Evolutionary conservation across 352 stramenopile genomes (phyloP).

Genomic region (Globisporangium paddicum): DNA sequence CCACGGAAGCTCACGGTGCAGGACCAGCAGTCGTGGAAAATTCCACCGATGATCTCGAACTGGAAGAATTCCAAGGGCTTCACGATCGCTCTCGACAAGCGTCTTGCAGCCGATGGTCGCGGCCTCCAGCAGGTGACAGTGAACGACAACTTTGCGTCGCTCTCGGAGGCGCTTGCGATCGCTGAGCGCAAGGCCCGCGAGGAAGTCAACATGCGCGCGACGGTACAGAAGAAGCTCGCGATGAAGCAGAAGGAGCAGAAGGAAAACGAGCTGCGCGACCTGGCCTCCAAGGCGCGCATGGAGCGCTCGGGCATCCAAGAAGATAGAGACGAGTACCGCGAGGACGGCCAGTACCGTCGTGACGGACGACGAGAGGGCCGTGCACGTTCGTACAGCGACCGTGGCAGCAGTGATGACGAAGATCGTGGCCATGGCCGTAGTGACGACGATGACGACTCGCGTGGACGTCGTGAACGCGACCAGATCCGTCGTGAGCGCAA

Average conservation of each 20-base stretch:
- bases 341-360: constrained; percentile 7
- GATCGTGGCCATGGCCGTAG: constrained; percentile 30
- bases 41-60: constrained; percentile 98
- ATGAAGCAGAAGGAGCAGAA: constrained; percentile 95
- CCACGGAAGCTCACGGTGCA: constrained; percentile 90
- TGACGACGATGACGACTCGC: constrained; percentile 59
- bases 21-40: constrained; percentile 98
- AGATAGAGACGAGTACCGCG: constrained; percentile 23
- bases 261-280: constrained; percentile 93
- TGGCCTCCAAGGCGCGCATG: constrained; percentile 91
- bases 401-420: constrained; percentile 12
- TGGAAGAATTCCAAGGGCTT: constrained; percentile 99
- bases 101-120: constrained; percentile 96
- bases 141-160: constrained; percentile 98
- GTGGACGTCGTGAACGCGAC: constrained; percentile 44
- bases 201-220: constrained; percentile 94
- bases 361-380: constrained; percentile 12
- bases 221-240: constrained; percentile 83
- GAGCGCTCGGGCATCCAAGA: constrained; percentile 82
- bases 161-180: constrained; percentile 97
- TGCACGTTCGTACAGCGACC: constrained; percentile 12
- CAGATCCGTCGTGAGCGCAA: constrained; percentile 91
- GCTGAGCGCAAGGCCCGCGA: constrained; percentile 96
- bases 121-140: constrained; percentile 95
- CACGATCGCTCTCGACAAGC: constrained; percentile 99